A percentile compares a stretch with the other conserved stretches of the same genome.
phyloP scores from a whole-genome alignment of 2,329 filamentous ascomycete species.

The Balansia obtecta region DNA sequence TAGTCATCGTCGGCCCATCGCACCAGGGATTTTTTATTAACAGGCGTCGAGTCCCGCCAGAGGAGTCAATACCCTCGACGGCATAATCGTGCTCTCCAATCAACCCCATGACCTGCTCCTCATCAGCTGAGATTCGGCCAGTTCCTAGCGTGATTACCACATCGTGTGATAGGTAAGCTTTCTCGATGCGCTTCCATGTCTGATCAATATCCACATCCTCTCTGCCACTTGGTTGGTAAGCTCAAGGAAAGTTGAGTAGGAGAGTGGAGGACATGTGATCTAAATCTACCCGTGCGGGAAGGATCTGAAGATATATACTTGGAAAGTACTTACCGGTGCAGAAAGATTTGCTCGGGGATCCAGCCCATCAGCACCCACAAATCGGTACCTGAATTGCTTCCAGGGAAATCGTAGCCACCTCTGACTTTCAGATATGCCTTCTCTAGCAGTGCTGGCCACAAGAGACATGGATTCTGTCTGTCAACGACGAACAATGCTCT shows the following conservation, averaged over 20 bases:
- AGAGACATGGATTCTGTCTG: slow-evolving; percentile 61
- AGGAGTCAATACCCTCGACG: slow-evolving; percentile 62
- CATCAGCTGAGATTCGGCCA: slow-evolving; percentile 61
- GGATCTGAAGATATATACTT: neutral
- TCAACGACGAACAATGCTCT: slow-evolving; percentile 81
- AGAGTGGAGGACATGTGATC: neutral
- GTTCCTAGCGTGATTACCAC: slow-evolving; percentile 86
- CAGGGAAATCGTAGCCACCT: slow-evolving; percentile 94
- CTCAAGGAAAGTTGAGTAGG: neutral
- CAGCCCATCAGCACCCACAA: slow-evolving; percentile 87
- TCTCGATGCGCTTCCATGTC: slow-evolving; percentile 67
- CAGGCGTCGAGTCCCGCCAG: slow-evolving; percentile 50
- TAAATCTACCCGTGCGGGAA: neutral
- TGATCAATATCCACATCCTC: slow-evolving; percentile 66
- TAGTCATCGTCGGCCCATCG: slow-evolving; percentile 57
- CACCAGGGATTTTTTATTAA: slow-evolving; percentile 96
- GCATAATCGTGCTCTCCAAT: slow-evolving; percentile 91
- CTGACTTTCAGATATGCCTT: slow-evolving; percentile 94
- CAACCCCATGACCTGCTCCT: slow-evolving; percentile 71
- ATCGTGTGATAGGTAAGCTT: slow-evolving; percentile 63
- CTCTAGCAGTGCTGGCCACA: slow-evolving; percentile 89
- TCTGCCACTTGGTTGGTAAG: slow-evolving; percentile 24
- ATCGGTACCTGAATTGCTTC: slow-evolving; percentile 93
- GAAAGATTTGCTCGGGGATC: slow-evolving; percentile 91
- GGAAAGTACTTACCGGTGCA: slow-evolving; percentile 50